These are phyloP conservation scores for Yamadazyma buinensis DNA, from an alignment of 1,139 yeast genomes.

Conservation along the genomic window DNA sequence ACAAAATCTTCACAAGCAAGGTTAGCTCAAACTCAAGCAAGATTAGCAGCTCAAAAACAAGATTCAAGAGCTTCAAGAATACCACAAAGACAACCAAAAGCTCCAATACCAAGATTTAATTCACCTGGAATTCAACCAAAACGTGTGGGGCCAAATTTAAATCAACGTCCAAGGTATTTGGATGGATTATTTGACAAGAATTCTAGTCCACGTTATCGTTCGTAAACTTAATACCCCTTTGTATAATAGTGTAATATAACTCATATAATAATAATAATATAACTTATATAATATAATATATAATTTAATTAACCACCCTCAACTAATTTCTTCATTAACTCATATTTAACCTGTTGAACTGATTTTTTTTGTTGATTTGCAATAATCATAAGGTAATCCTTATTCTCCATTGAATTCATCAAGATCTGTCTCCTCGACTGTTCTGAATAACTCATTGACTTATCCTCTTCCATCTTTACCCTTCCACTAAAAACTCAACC, in stretches of 20 bases:
- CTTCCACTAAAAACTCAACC: too few relatives aligned
- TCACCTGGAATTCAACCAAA: conserved; percentile 2
- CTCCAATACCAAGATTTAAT: conserved; percentile 1
- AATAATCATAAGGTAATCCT: conserved; percentile 39
- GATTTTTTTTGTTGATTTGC: conserved; percentile 44
- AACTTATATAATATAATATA: not conserved
- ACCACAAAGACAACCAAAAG: not conserved
- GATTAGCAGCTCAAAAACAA: conserved; percentile 1
- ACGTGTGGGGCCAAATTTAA: conserved; percentile 29
- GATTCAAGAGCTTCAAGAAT: not conserved
- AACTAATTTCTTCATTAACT: conserved; percentile 25
- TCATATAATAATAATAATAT: conserved; percentile 1
- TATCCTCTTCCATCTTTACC: conserved; percentile 7
- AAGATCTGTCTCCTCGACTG: conserved; percentile 37
- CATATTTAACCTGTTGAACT: conserved; percentile 42
- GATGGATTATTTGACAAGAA: conserved; percentile 32
- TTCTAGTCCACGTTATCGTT: not conserved
- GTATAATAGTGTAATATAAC: conserved; percentile 6
- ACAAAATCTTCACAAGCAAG: conserved; percentile 3
- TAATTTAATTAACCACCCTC: conserved; percentile 2
- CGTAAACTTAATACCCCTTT: not conserved
- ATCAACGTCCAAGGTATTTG: conserved; percentile 46
- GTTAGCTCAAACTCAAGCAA: conserved; percentile 2
- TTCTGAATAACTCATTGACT: conserved; percentile 30
- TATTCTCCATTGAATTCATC: conserved; percentile 40